Conservation (phyloP, 139 green algal species). For the Tetradesmus lagerheimii region DNA sequence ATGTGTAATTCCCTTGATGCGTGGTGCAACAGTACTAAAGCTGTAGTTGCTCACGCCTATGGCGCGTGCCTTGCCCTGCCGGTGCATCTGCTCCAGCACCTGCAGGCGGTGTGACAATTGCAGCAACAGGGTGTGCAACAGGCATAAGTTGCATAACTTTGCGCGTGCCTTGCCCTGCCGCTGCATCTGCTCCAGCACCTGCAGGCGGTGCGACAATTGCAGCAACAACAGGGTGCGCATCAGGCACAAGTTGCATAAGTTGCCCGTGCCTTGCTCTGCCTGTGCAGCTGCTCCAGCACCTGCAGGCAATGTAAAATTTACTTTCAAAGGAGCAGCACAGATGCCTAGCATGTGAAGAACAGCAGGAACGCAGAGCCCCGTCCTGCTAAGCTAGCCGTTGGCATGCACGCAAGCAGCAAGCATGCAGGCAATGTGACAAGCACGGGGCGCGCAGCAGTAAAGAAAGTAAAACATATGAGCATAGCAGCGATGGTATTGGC, state of each 20-base stretch:
- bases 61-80: conserved; percentile 53
- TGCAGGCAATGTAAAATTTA: no score
- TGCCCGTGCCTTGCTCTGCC: conserved; percentile 51
- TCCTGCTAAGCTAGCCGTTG: no score
- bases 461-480: no score
- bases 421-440: no score
- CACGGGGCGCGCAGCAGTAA: no score
- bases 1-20: no score
- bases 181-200: neutral
- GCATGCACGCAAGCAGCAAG: no score
- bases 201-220: neutral
- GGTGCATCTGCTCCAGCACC: neutral
- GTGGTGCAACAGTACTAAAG: neutral
- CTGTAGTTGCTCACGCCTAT: conserved; percentile 83
- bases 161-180: conserved; percentile 51
- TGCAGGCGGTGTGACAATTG: neutral
- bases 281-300: neutral
- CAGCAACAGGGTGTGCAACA: neutral
- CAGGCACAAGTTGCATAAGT: neutral
- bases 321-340: no score
- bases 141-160: neutral
- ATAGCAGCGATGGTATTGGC: no score
- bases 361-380: no score
- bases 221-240: neutral
- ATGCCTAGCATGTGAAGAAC: no score